phyloP scores from a whole-genome alignment of 2,329 filamentous ascomycete species.

The Trichophyton rubrum region DNA sequence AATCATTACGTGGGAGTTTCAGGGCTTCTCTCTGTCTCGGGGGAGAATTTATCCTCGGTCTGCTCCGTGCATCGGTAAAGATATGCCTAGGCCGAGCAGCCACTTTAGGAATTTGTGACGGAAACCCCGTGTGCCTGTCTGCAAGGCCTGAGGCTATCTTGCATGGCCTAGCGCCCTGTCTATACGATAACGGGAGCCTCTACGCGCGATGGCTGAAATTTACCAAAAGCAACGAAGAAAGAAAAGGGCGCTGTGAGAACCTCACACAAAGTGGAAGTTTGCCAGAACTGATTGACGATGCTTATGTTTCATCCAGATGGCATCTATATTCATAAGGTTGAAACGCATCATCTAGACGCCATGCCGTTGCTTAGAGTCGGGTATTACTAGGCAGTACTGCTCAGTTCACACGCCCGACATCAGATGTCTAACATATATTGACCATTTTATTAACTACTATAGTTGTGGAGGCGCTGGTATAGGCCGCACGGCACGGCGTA shows the following conservation, averaged over 20 bases:
- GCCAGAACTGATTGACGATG: background rate
- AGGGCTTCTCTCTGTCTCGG: background rate
- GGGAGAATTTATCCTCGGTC: background rate
- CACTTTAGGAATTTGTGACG: too few relatives aligned
- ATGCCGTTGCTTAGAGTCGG: background rate
- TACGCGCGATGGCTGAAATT: background rate
- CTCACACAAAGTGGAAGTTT: background rate
- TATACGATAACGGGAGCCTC: background rate
- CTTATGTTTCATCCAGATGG: background rate
- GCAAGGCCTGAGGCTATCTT: background rate
- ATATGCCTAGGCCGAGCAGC: background rate
- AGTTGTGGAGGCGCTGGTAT: background rate
- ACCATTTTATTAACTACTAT: background rate
- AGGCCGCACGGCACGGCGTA: background rate
- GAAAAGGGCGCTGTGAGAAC: background rate
- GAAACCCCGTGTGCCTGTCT: too few relatives aligned
- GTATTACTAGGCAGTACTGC: background rate
- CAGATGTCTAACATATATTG: background rate
- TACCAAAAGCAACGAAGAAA: background rate
- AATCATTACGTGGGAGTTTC: background rate
- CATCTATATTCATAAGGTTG: background rate
- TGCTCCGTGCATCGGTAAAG: background rate
- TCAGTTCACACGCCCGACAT: background rate
- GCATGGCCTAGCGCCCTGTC: background rate
- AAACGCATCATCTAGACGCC: background rate